Evolutionary conservation across 129 eudicot genomes (phyloP), one percentile per base, ranked within the genome.

Genomic region (Chrysanthemum makinoi): DNA sequence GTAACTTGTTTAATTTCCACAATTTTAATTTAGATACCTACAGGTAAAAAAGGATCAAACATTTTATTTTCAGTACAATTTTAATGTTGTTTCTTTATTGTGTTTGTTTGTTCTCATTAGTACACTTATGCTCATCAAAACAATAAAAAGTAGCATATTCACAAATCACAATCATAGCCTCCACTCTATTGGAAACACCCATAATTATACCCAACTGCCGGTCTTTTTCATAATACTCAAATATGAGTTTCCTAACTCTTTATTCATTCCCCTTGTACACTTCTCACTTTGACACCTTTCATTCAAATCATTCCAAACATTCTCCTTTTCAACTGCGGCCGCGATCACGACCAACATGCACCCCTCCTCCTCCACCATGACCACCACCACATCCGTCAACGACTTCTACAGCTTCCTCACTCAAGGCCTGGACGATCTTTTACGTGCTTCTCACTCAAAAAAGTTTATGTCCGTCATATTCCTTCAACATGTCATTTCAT

Each of bases 201-300:
- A 86, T 89, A 77, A 89, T 89, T 89, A 79, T 89, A 70, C 89
- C 89, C 96, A 88, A 82, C 89, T 75, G 84, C 81, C 85, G 62
- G 71, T 71, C 75, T 77, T 83, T 86, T 79, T 62, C 80, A 66
- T 66, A 76, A 73, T 73, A 79, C 73, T 62, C 72, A 84, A 83
- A 78, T 69, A 75, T 83, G 84, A 76, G 66, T 59, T 75, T 65
- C 57, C 65, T 56, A 54, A 39, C 62, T 55, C 33, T 43, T 66
- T 67, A 60, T 53, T 63, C 62, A 39, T 56, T 60, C 54, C 63
- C 19, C 60, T 67, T 59, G 35, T 73, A 63, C 78, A 52, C 72
- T 74, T 74, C 56, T 74, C 39, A 64, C 47, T 74, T 74, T 64
- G 71, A 63, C 78, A 73, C 49, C 78, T 63, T 64, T 54, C 78